A percentile compares a stretch with the other conserved stretches of the same genome.
These are phyloP conservation scores for Dendrothele bispora DNA, from an alignment of 768 basidiomycete genomes.

Conservation along the genomic window DNA sequence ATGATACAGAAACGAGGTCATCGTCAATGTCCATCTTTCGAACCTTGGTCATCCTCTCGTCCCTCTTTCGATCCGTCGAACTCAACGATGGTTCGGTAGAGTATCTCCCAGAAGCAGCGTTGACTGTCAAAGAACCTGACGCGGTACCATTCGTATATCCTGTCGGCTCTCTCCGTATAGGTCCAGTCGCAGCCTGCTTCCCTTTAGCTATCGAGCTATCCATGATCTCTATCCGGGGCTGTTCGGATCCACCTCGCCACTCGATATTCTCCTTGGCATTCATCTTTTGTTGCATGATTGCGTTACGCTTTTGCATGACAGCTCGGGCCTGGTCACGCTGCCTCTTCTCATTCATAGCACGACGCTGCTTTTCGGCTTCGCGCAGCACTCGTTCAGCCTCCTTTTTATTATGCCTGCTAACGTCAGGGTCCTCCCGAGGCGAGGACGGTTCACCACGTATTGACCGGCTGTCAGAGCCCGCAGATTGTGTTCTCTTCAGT, in stretches of 20 bases:
- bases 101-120: conserved; percentile 64
- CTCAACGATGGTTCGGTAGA: conserved; percentile 25
- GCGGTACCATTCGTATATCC: conserved; percentile 34
- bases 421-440: conserved; percentile 39
- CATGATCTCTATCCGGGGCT: conserved; percentile 37
- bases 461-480: conserved; percentile 72
- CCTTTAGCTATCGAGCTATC: conserved; percentile 40
- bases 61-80: conserved; percentile 48
- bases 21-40: conserved; percentile 85
- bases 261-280: conserved; percentile 52
- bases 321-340: conserved; percentile 88
- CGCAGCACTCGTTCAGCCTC: conserved; percentile 75
- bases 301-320: conserved; percentile 87
- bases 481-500: conserved; percentile 78
- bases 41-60: conserved; percentile 72
- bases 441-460: conserved; percentile 53
- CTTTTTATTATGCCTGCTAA: conserved; percentile 76
- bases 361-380: conserved; percentile 84
- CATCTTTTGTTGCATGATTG: conserved; percentile 64
- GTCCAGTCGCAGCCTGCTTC: conserved; percentile 59
- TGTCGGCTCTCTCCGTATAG: conserved; percentile 52
- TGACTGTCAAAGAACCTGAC: conserved; percentile 48
- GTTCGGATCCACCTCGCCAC: conserved; percentile 54
- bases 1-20: conserved; percentile 83
- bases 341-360: conserved; percentile 69